Evolutionary conservation across 768 basidiomycete genomes (phyloP), one percentile per base, ranked within the genome.

Genomic region (Gloeopeniophorella convolvens): DNA sequence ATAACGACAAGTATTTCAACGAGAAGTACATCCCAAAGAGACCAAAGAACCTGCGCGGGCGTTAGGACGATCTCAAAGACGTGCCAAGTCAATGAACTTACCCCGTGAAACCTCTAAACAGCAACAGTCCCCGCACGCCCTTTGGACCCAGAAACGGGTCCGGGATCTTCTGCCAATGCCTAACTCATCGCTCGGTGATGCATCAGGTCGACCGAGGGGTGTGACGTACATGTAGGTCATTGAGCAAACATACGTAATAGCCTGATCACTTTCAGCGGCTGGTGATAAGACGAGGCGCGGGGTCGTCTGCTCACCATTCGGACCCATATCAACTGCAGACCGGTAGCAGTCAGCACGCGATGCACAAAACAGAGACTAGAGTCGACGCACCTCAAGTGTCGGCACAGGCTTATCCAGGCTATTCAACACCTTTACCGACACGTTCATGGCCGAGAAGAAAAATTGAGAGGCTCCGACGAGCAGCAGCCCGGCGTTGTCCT

Each of bases 61-160:
- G 27, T 31, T 21, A 16, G 12, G 6, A 43, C 18, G 42, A n/a
- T n/a, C n/a, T n/a, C n/a, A n/a, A n/a, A n/a, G n/a, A n/a, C n/a
- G n/a, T n/a, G n/a, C n/a, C n/a, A n/a, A n/a, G n/a, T n/a, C n/a
- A n/a, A 9, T 6, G 13, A 16, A 60, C 72, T 34, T 49, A 84
- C 78, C 86, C 87, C n/a, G 73, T 66, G 50, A 84, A 65, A 0
- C 86, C 86, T 55, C 88, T 70, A 11, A 72, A 62, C 1, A 74
- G 64, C 3, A 89, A 68, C 7, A 86, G 64, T 4, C 68, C 49
- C 30, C 87, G 72, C 3, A 90, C 77, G 2, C 74, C 84, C 37
- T 80, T 79, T 0, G 88, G 89, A 1, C 87, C 89, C 0, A 83
- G 59, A 24, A 82, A 63, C 0, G 85, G 85, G 60, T 90, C 69